Percentiles rank a stretch among this genome's conserved stretches.
phyloP scores from a whole-genome alignment of 148 eudicot species.

The Spergularia bocconei region DNA sequence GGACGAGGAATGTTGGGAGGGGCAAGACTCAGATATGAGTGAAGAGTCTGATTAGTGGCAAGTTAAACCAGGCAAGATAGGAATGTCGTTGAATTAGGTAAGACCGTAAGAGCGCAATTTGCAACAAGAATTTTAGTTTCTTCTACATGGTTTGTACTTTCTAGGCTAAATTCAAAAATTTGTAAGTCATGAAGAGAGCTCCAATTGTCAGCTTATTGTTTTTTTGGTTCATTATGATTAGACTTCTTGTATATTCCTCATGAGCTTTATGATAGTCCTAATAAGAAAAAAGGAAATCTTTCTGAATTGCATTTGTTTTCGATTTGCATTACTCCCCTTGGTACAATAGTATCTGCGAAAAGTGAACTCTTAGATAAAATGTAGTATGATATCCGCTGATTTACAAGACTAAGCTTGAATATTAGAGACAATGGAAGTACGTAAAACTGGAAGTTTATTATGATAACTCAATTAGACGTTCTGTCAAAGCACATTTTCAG shows the following conservation, averaged over 20 bases:
- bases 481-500: too few species aligned
- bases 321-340: not conserved
- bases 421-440: too few species aligned
- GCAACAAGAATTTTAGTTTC: not conserved
- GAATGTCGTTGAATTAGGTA: not conserved
- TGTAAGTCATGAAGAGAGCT: not conserved
- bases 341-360: too few species aligned
- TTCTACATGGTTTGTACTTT: not conserved
- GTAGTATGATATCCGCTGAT: too few species aligned
- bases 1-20: conserved; percentile 52
- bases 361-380: too few species aligned
- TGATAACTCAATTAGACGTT: too few species aligned
- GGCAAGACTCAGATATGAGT: conserved; percentile 39
- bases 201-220: not conserved
- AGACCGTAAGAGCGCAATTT: conserved; percentile 21
- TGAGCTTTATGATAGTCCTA: not conserved
- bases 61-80: conserved; percentile 2
- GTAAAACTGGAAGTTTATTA: too few species aligned
- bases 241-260: not conserved
- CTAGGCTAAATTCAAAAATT: not conserved
- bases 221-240: not conserved
- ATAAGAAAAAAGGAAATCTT: not conserved
- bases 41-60: conserved; percentile 44
- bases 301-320: not conserved
- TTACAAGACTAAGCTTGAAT: too few species aligned